A percentile compares a stretch with the other conserved stretches of the same genome.
Evolutionary conservation across 169 alveolate genomes (phyloP).

Genomic region (Ichthyophthirius multifiliis): DNA sequence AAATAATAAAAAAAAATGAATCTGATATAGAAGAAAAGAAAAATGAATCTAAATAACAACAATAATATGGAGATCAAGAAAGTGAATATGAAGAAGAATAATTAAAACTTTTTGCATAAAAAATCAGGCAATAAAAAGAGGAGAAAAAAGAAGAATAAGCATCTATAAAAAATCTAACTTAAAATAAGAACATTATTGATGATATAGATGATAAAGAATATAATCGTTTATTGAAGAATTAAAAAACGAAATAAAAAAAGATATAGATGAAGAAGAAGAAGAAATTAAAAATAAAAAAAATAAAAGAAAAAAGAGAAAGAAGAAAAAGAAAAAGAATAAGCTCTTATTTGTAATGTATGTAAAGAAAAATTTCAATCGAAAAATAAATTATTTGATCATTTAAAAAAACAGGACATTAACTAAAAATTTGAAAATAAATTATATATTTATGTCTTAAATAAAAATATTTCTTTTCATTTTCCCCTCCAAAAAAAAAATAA

Average conservation of each 20-base stretch:
- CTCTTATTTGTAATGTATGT: constrained; percentile 46
- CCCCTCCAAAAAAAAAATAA: too few relatives aligned
- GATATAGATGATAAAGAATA: neutral
- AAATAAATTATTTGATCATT: constrained; percentile 51
- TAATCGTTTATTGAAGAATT: neutral
- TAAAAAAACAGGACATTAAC: constrained; percentile 48
- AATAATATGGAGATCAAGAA: neutral
- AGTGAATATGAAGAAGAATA: constrained; percentile 11
- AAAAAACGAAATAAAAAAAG: neutral
- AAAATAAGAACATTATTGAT: neutral
- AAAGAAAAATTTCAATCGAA: constrained; percentile 39
- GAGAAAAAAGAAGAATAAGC: neutral
- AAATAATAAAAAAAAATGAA: neutral
- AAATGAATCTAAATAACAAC: neutral
- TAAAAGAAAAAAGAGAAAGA: constrained; percentile 38
- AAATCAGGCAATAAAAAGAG: neutral
- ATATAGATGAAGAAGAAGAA: neutral
- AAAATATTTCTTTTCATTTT: too few relatives aligned
- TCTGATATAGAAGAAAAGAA: constrained; percentile 21
- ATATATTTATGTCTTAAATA: too few relatives aligned
- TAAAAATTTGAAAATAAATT: neutral
- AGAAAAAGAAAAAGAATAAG: constrained; percentile 19
- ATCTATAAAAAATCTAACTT: neutral
- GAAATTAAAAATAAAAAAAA: neutral
- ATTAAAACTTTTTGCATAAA: neutral